phyloP scores from a whole-genome alignment of 2,329 filamentous ascomycete genomes.

The Niveomyces coronatus region DNA sequence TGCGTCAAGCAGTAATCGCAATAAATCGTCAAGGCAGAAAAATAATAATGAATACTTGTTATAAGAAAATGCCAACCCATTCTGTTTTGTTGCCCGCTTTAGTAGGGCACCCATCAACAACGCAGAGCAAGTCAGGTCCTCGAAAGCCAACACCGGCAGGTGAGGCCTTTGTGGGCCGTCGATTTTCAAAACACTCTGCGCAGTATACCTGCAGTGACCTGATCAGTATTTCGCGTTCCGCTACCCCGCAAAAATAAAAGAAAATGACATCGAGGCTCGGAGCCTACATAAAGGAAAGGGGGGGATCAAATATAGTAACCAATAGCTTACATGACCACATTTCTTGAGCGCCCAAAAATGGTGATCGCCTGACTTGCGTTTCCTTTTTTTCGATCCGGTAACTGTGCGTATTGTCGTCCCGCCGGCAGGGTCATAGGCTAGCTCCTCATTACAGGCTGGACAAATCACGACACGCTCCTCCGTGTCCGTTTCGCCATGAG shows the following conservation, averaged over 20 bases:
- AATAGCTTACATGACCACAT: conserved; percentile 74
- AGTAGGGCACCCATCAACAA: conserved; percentile 44
- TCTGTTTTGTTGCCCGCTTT: conserved; percentile 43
- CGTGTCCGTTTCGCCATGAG: too few relatives aligned
- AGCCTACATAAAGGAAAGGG: too few relatives aligned
- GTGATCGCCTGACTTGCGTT: conserved; percentile 51
- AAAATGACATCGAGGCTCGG: neutral
- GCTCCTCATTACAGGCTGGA: conserved; percentile 74
- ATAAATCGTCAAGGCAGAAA: neutral
- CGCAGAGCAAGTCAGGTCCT: conserved; percentile 36
- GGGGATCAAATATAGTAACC: neutral
- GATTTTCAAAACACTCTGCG: conserved; percentile 48
- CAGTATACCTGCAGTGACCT: conserved; percentile 49
- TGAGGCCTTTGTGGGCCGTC: conserved; percentile 29
- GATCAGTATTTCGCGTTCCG: neutral
- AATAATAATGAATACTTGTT: conserved; percentile 9
- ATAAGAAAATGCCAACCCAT: conserved; percentile 54
- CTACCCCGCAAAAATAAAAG: neutral
- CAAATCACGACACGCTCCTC: conserved; percentile 70
- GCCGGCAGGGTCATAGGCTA: conserved; percentile 56
- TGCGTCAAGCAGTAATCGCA: neutral
- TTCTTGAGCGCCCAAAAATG: conserved; percentile 87
- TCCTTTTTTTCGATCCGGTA: conserved; percentile 27
- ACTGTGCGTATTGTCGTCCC: conserved; percentile 9
- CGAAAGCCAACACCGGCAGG: conserved; percentile 30